Conservation (phyloP, 805 yeast genomes). For the Trichomonascus vanleenenianus region DNA sequence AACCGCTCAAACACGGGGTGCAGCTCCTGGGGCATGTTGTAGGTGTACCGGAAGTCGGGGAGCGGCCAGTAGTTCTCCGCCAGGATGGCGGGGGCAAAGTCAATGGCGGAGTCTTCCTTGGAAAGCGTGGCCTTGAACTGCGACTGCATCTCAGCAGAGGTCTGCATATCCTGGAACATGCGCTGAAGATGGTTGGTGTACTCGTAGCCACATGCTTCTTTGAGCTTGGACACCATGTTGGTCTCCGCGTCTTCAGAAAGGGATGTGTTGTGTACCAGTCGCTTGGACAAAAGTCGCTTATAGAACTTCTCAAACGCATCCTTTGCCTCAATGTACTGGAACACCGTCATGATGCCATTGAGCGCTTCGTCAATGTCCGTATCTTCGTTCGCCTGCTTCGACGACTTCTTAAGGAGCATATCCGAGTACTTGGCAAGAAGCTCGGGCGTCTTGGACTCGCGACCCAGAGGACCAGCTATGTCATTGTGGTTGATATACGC, state of each 20-base stretch:
- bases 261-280: slow-evolving; percentile 81
- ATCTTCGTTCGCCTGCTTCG: slow-evolving; percentile 54
- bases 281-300: slow-evolving; percentile 78
- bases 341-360: slow-evolving; percentile 78
- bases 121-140: slow-evolving; percentile 44
- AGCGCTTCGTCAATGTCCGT: slow-evolving; percentile 63
- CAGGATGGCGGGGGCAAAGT: slow-evolving; percentile 66
- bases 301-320: slow-evolving; percentile 93
- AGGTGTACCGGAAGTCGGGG: slow-evolving; percentile 38
- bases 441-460: slow-evolving; percentile 79
- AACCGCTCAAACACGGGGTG: slow-evolving; percentile 57
- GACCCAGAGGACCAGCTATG: slow-evolving; percentile 48
- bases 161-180: slow-evolving; percentile 91
- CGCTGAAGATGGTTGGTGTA: slow-evolving; percentile 90
- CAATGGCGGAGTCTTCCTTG: slow-evolving; percentile 30
- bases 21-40: slow-evolving; percentile 62
- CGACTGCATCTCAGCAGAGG: slow-evolving; percentile 68
- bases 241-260: slow-evolving; percentile 82
- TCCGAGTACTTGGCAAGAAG: slow-evolving; percentile 85
- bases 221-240: slow-evolving; percentile 72
- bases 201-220: slow-evolving; percentile 83
- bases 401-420: slow-evolving; percentile 66
- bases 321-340: slow-evolving; percentile 84
- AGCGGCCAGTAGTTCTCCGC: slow-evolving; percentile 91
- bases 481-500: slow-evolving; percentile 73